Evolutionary conservation across 1,284 basidiomycete species (phyloP), one percentile per base, ranked within the genome.

Genomic region (Polyporus tsugae): DNA sequence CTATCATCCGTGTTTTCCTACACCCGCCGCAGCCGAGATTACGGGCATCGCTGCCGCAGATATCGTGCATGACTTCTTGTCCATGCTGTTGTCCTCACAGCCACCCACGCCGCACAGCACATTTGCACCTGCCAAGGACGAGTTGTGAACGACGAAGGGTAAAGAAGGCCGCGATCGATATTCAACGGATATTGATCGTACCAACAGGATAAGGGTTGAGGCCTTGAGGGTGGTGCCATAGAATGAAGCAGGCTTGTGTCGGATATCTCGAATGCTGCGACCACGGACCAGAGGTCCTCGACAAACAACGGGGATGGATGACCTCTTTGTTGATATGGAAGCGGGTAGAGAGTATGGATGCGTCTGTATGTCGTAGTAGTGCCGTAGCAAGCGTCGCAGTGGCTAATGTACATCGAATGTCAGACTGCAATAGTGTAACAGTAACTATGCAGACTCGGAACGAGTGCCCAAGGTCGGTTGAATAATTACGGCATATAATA

Each of bases 11-110:
- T 15, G 41, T 46, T 49, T 36, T 9, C 19, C n/a, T 41, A 33
- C 36, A 4, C 62, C 10, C 63, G 4, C 72, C 57, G 10, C 71
- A 89, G 91, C 91, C 44, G 91, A 93, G 62, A 87, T 91, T 59
- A 94, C 91, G 22, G 87, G 85, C 6, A 89, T 91, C 60, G 89
- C 87, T 39, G 91, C 92, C 2, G 92, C 92, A 6, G 90, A 92
- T 73, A 79, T 94, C 60, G 86, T 92, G 2, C 87, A 91, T 70
- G 91, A 92, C 78, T 90, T 92, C 76, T 76, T 92, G 59, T 88
- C 89, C 2, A 82, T 91, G 82, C 82, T 92, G 71, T 76, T 89
- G 61, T 79, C 83, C 0, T 79, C 82, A 33, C 77, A 74, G 66
- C 80, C 79, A 0, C 80, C 80, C 0, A 74, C 75, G 52, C 66